Conservation (phyloP, 208 protist genomes). For the Crithidia mellificae region DNA sequence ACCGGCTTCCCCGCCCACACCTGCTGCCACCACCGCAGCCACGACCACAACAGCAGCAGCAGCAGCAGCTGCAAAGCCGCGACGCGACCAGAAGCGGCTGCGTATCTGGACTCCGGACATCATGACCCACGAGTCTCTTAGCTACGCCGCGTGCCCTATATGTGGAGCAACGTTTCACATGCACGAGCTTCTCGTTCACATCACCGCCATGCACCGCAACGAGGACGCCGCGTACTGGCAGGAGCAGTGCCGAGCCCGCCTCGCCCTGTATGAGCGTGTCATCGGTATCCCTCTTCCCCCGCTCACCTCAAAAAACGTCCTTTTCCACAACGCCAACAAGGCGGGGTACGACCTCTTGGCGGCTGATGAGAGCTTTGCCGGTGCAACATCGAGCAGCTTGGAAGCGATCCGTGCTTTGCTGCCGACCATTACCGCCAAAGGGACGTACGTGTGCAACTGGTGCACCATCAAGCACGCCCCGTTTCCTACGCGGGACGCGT, state of each 20-base stretch:
- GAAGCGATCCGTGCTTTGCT: constrained; percentile 16
- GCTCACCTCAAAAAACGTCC: not conserved
- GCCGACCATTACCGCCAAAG: constrained; percentile 61
- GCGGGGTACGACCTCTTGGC: not conserved
- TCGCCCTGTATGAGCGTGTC: constrained; percentile 61
- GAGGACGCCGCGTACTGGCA: constrained; percentile 50
- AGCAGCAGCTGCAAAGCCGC: no score
- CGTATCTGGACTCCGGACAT: constrained; percentile 48
- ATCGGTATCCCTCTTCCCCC: constrained; percentile 59
- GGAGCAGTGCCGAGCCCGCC: constrained; percentile 58
- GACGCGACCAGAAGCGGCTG: constrained; percentile 4
- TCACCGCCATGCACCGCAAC: constrained; percentile 58
- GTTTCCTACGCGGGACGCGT: constrained; percentile 73
- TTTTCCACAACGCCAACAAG: not conserved
- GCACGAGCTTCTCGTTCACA: constrained; percentile 72
- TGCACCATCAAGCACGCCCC: constrained; percentile 43
- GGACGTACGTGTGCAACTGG: constrained; percentile 85
- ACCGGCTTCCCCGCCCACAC: no score
- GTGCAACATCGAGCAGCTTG: no score
- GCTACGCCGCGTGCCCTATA: constrained; percentile 67
- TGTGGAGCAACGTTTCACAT: constrained; percentile 58
- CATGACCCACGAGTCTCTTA: constrained; percentile 64
- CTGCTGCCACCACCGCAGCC: not conserved
- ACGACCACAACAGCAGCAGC: not conserved
- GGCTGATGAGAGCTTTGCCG: not conserved